Evolutionary conservation across 2,329 filamentous ascomycete species (phyloP), one percentile per base, ranked within the genome.

Genomic region (Pseudocercospora eumusae): DNA sequence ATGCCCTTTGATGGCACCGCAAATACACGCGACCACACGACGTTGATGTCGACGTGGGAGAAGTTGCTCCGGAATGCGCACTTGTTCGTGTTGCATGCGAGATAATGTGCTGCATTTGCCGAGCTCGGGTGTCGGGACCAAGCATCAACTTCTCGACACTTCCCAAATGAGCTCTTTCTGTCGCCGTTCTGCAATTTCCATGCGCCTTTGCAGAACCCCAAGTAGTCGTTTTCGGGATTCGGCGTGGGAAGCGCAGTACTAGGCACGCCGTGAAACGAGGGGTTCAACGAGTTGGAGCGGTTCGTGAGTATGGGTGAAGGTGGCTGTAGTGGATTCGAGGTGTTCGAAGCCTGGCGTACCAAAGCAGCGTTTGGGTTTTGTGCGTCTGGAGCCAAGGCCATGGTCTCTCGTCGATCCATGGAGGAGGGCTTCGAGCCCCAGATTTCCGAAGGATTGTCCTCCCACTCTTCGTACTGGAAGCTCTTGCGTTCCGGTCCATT

Each of bases 141-240:
- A 10, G 64, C 60, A 18, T 69, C 67, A 9, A 66, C 67, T 50
- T 72, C 69, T 31, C 68, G 68, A 45, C 63, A 57, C 27, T 68
- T 71, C 13, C 61, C 68, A 64, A 79, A 74, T 2, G 76, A 64
- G 5, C 58, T 63, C 57, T 62, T 71, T 56, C 61, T 69, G 61
- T 73, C 69, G 18, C 72, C 69, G 50, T 75, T 78, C 52, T 76
- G 71, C 2, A 74, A 62, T 36, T 78, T 76, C 74, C 76, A 79
- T 4, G 79, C 78, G 9, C 76, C 75, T 70, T 80, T 80, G 73
- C 80, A 82, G 71, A 81, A 81, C 3, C 72, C 72, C 2, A 73
- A 66, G 60, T 71, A 75, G 15, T 74, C 67, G 59, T 75, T 75
- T 9, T 73, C 69, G 3, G 69, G 69, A 9, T 65, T 72, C 2